Evolutionary conservation across 257 asterid genomes (phyloP), one percentile per base, ranked within the genome.

Genomic region (Nicotiana tabacum): DNA sequence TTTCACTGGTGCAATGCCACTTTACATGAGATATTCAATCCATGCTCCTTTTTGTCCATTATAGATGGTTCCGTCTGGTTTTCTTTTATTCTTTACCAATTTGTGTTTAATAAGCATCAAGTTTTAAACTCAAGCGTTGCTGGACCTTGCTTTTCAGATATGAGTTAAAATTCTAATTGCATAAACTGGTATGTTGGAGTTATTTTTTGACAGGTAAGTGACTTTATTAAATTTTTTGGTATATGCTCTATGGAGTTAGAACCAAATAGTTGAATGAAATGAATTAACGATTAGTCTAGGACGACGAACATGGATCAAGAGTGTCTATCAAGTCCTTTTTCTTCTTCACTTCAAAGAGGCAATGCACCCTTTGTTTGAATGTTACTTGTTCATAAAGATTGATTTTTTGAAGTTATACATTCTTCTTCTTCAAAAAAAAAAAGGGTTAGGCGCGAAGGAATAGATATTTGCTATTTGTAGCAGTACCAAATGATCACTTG

Each of bases 311-410:
- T 76, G 46, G 64, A 16, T 51, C 16, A 29, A 76, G 46, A 76
- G 17, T 48, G 61, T 51, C 21, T 51, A 18, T 6, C 65, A 15
- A 76, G 46, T 65, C 17, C 80, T 74, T 74, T 76, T 27, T 76
- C 46, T 51, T 76, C 27, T 76, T 76, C 65, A 51, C 9, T 76
- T 43, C 64, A 76, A 51, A 76, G 46, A 51, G 80, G 80, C 64
- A 32, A 32, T 76, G 46, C 65, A 51, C 46, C 80, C 79, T 70
- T 43, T 74, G 16, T 48, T 46, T 76, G 8, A 16, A 29, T 51
- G 29, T 27, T 51, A 53, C 39, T 74, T 24, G 60, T 46, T 76
- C 43, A 51, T 76, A 76, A 76, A 29, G 64, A 51, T 76, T 76
- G 65, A 8, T 51, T 48, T 39, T 76, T 76, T 51, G 65, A 76